A percentile compares a stretch with the other conserved stretches of the same genome.
These are phyloP conservation scores for Mortierella alpina DNA, from an alignment of 192 early-diverging fungal genomes.

Conservation along the genomic window DNA sequence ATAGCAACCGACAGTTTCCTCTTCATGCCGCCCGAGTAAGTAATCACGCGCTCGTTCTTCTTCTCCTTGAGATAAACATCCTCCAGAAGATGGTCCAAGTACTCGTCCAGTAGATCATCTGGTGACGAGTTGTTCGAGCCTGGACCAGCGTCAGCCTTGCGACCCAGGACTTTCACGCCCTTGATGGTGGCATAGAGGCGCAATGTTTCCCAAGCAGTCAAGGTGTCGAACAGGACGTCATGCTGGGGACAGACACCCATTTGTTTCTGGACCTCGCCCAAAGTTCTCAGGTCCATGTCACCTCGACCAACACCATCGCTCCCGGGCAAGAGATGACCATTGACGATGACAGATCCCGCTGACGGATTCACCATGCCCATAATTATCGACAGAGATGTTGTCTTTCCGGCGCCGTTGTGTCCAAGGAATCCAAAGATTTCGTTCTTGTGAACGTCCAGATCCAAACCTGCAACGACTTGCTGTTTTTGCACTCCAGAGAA, in stretches of 20 bases:
- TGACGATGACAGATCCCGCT: conserved; percentile 35
- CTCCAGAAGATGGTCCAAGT: conserved; percentile 38
- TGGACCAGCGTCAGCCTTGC: not conserved
- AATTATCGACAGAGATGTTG: conserved; percentile 58
- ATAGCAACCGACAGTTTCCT: conserved; percentile 63
- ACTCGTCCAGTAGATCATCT: conserved; percentile 33
- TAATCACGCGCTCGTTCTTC: conserved; percentile 37
- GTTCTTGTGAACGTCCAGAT: conserved; percentile 56
- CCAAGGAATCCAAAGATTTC: conserved; percentile 67
- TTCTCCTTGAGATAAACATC: conserved; percentile 56
- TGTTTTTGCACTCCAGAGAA: conserved; percentile 34
- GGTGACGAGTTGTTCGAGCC: not conserved
- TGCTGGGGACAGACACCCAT: conserved; percentile 71
- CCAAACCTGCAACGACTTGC: conserved; percentile 43
- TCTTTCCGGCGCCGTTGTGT: conserved; percentile 72
- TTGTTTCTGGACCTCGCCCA: conserved; percentile 52
- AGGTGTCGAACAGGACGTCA: conserved; percentile 57
- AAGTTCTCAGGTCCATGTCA: conserved; percentile 34
- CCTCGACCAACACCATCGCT: conserved; percentile 19
- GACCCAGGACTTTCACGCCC: conserved; percentile 50
- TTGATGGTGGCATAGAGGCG: conserved; percentile 61
- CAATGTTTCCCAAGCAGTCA: conserved; percentile 64
- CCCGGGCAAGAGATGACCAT: conserved; percentile 42
- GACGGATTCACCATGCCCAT: conserved; percentile 52
- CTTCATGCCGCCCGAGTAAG: conserved; percentile 70